Conservation (phyloP, 768 basidiomycete species). For the Termitomyces sp. region DNA sequence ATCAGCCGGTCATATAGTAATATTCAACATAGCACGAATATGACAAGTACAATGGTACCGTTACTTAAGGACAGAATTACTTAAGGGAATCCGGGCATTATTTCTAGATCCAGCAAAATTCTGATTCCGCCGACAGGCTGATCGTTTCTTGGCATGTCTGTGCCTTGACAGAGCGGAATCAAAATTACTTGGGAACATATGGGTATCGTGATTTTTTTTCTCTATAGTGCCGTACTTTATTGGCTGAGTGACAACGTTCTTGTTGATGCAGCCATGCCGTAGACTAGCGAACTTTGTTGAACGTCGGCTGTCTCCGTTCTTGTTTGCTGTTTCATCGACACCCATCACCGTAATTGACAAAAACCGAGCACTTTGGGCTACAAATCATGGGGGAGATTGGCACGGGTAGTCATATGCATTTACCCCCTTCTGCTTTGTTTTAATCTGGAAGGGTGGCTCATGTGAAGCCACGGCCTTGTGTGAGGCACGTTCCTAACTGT, state of each 20-base stretch:
- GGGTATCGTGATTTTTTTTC: not conserved
- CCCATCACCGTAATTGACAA: not conserved
- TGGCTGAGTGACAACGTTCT: not conserved
- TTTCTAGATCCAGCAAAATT: not conserved
- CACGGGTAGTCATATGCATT: not conserved
- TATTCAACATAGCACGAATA: not conserved
- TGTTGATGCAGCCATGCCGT: not conserved
- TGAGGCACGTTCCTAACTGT: slow-evolving; percentile 5
- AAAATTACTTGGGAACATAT: not conserved
- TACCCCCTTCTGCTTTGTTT: not conserved
- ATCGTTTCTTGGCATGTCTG: not conserved
- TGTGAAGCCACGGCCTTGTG: not conserved
- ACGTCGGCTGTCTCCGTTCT: slow-evolving; percentile 8
- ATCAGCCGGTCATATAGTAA: not conserved
- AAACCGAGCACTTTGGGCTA: not conserved
- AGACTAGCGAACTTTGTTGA: not conserved
- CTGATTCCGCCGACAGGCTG: slow-evolving; percentile 5
- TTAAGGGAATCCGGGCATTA: not conserved
- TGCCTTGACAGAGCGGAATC: not conserved
- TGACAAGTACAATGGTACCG: not conserved
- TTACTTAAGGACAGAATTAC: not conserved
- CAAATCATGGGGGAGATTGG: slow-evolving; percentile 1
- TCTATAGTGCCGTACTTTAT: not conserved
- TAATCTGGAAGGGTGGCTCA: not conserved
- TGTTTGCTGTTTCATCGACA: slow-evolving; percentile 3